A percentile compares a stretch with the other conserved stretches of the same genome.
These are phyloP conservation scores for Apophysomyces sp. DNA, from an alignment of 371 early-diverging fungal genomes.

Conservation along the genomic window DNA sequence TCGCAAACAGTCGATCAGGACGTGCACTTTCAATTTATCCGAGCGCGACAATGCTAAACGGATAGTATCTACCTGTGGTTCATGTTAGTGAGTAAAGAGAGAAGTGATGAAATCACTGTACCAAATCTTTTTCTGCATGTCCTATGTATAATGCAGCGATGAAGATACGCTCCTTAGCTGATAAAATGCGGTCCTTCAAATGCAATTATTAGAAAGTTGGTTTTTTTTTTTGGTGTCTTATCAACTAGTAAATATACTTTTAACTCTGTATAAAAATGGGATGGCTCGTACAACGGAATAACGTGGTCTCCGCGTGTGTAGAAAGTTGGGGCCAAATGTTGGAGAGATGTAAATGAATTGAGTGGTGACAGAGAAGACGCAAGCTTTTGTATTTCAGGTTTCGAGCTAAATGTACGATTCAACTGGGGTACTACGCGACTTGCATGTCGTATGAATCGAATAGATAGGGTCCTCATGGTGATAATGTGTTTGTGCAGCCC, in stretches of 20 bases:
- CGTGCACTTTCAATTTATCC: conserved; percentile 56
- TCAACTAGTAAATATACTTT: conserved; percentile 32
- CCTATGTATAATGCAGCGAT: conserved; percentile 92
- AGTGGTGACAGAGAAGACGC: neutral
- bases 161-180: conserved; percentile 71
- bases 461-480: neutral
- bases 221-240: neutral
- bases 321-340: conserved; percentile 25
- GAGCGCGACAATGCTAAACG: conserved; percentile 54
- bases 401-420: neutral
- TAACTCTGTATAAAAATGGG: conserved; percentile 46
- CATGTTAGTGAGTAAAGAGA: neutral
- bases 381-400: neutral
- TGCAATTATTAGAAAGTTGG: neutral
- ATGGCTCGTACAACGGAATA: conserved; percentile 38
- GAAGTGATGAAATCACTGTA: conserved; percentile 24
- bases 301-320: conserved; percentile 36
- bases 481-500: neutral
- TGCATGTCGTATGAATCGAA: neutral
- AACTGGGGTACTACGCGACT: neutral
- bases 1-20: conserved; percentile 86
- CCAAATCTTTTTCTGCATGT: conserved; percentile 75
- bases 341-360: conserved; percentile 8
- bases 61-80: conserved; percentile 54
- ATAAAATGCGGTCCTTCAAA: conserved; percentile 54